Evolutionary conservation across 139 green algal species (phyloP).

Genomic region (Closterium sp.): DNA sequence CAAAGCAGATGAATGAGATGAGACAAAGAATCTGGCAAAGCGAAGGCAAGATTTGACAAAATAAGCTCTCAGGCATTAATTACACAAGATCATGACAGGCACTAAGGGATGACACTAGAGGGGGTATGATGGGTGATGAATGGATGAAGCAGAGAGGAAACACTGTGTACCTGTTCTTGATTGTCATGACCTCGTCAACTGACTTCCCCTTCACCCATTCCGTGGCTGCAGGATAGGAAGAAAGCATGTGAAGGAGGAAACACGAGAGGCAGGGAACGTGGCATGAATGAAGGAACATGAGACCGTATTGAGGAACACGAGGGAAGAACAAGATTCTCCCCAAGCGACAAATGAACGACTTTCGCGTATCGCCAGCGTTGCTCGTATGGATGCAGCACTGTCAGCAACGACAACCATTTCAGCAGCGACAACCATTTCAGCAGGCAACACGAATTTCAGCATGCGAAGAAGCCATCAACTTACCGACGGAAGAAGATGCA

Average conservation of each 20-base stretch:
- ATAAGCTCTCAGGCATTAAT: background rate
- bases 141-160: background rate
- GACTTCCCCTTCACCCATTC: constrained; percentile 29
- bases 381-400: background rate
- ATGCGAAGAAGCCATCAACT: background rate
- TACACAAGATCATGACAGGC: background rate
- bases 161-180: constrained; percentile 17
- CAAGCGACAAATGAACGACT: background rate
- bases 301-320: background rate
- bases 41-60: background rate
- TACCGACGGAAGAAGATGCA: constrained; percentile 81
- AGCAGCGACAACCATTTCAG: background rate
- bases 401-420: too few relatives aligned
- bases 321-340: background rate
- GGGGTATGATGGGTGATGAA: background rate
- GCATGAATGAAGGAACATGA: background rate
- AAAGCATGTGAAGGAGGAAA: background rate
- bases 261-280: background rate
- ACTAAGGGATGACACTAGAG: background rate
- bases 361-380: background rate
- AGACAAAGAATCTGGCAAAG: constrained; percentile 2
- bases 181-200: constrained; percentile 12
- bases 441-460: background rate
- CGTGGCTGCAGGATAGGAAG: background rate
- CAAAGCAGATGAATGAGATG: background rate